Evolutionary conservation across 495 filamentous ascomycete genomes (phyloP), one percentile per base, ranked within the genome.

Genomic region (Penicillium arizonense): DNA sequence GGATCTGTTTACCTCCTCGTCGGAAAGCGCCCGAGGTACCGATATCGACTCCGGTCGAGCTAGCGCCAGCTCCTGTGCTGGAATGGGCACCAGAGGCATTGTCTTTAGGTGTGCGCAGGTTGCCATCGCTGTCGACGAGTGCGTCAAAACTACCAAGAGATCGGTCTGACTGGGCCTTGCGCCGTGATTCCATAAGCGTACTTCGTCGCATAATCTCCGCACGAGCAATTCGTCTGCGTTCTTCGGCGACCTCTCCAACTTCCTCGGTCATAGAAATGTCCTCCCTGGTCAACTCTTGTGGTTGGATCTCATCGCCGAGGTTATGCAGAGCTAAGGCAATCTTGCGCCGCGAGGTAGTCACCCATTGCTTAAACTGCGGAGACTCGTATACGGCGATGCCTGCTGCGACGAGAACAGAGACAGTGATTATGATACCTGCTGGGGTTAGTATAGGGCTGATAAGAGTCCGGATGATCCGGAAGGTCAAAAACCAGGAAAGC

Each of bases 341-440:
- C 59, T 88, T 88, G 30, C 89, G 83, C 42, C 90, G 86, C 43
- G 88, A 84, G 55, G 84, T 83, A 50, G 87, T 80, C 44, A 91
- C 79, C 75, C 87, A 87, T 72, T 85, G 81, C 60, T 87, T 83
- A 40, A 94, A 77, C 68, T 93, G 86, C 11, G 88, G 89, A 18
- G 83, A 89, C 64, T 94, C 88, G 70, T 96, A 96, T 49, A 93
- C 78, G 34, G 90, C 90, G 47, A 94, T 84, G 6, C 89, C 89
- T 37, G 89, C 89, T 52, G 89, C 89, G 24, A 90, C 84, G 32
- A 90, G 79, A 20, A 91, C 82, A 36, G 86, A 82, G 12, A 89
- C 78, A 54, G 83, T 87, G 59, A 94, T 82, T 13, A 94, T 86
- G 65, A 90, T 81, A 60, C 85, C 90, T 93, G 76, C 34, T 44